phyloP scores from a whole-genome alignment of 257 asterid species.

The Catharanthus roseus region DNA sequence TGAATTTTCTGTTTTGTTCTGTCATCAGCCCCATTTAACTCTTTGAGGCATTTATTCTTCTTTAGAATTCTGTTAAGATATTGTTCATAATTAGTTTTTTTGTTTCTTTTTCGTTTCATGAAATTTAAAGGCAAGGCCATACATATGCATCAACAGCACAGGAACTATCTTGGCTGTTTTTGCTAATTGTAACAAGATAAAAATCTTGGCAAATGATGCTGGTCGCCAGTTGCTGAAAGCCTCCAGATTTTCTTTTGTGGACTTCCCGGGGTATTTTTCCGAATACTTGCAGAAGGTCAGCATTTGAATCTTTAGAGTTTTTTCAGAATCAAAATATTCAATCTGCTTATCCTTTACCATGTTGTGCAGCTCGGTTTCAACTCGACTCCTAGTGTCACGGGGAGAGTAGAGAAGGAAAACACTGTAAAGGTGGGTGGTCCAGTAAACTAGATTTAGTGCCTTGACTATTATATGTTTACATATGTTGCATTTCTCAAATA shows the following conservation, averaged over 20 bases:
- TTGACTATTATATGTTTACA: not conserved
- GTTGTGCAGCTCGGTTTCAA: constrained; percentile 31
- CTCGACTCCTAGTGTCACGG: not conserved
- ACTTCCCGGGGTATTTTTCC: constrained; percentile 25
- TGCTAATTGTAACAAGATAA: constrained; percentile 41
- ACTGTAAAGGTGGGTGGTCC: not conserved
- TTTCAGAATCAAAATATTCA: constrained; percentile 4
- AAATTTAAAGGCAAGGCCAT: constrained; percentile 46
- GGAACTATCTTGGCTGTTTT: constrained; percentile 61
- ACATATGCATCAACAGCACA: constrained; percentile 46
- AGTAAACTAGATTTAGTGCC: no score
- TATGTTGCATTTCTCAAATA: not conserved
- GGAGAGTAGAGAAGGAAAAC: not conserved
- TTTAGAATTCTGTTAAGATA: no score
- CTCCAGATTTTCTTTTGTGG: constrained; percentile 16
- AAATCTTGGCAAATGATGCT: constrained; percentile 54
- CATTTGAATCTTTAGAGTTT: constrained; percentile 3
- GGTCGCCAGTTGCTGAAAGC: constrained; percentile 45
- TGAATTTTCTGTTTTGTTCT: not conserved
- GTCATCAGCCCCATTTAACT: not conserved
- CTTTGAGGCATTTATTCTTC: no score
- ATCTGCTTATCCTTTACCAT: constrained; percentile 7
- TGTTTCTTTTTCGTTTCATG: no score
- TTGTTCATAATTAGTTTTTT: no score
- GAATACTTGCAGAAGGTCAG: constrained; percentile 37